These are phyloP conservation scores for Blastomyces emzantsi DNA, from an alignment of 2,329 filamentous ascomycete genomes.

Conservation along the genomic window DNA sequence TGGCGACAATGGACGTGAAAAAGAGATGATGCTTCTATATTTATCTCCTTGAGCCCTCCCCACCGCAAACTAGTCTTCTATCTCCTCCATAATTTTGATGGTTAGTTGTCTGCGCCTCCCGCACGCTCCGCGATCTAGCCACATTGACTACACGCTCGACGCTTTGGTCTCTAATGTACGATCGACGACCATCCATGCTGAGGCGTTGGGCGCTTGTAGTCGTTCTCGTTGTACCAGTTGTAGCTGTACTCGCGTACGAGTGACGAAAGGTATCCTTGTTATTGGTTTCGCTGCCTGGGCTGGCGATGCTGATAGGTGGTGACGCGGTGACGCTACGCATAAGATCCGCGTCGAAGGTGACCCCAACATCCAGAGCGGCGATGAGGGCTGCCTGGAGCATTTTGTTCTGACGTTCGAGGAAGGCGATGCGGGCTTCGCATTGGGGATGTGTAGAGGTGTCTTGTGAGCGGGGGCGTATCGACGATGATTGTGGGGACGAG, in stretches of 20 bases:
- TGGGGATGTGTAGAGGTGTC: slow-evolving; percentile 18
- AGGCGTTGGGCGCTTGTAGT: not conserved
- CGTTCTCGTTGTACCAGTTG: slow-evolving; percentile 1
- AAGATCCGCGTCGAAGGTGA: slow-evolving; percentile 24
- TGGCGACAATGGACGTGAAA: not conserved
- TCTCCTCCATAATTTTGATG: not conserved
- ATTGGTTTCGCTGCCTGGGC: not conserved
- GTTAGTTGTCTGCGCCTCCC: not conserved
- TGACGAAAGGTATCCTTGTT: not conserved
- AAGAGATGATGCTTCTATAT: not conserved
- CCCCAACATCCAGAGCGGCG: slow-evolving; percentile 32
- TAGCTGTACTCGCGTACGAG: slow-evolving; percentile 5
- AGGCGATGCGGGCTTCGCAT: slow-evolving; percentile 31
- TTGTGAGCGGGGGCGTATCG: slow-evolving; percentile 11
- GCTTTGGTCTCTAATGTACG: slow-evolving; percentile 1
- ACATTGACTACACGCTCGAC: not conserved
- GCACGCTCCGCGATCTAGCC: slow-evolving; percentile 2
- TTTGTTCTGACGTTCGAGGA: slow-evolving; percentile 36
- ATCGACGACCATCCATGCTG: slow-evolving; percentile 5
- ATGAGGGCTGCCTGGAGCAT: slow-evolving; percentile 36
- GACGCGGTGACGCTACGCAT: slow-evolving; percentile 3
- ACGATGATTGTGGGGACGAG: slow-evolving; percentile 5
- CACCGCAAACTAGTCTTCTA: not conserved
- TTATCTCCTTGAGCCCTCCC: not conserved
- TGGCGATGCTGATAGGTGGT: not conserved